Evolutionary conservation across 2,329 filamentous ascomycete species (phyloP), one percentile per base, ranked within the genome.

Genomic region (Calonectria naviculata): DNA sequence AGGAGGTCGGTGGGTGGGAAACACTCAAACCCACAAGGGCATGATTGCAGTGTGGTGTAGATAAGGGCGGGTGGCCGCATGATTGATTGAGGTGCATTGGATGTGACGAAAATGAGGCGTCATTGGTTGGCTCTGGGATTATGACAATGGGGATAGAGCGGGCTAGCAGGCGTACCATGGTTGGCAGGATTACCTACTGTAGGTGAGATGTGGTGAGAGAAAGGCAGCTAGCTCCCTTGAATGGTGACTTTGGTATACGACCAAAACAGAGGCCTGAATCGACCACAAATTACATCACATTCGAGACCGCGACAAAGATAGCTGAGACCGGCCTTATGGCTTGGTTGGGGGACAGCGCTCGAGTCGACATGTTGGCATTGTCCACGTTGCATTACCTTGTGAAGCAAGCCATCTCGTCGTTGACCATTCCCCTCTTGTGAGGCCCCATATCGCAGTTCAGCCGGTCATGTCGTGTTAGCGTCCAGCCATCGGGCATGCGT

Each of bases 1-100:
- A 81, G 41, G 87, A 86, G 42, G 83, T 89, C 80, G 85, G 86
- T 15, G 84, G 87, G 26, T 91, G 89, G 88, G 87, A 90, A 76
- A 87, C 88, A 5, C 76, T 91, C 76, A 88, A 88, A 78, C 89
- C 89, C 65, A 78, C 78, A 42, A 75, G 75, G 58, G 66, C 74
- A 67, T 76, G 68, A 70, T 46, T 24, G 29, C 19, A 31, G 24
- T 19, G 36, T 24, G 21, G 31, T 17, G 31, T 34, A 58, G 49
- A 47, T 58, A 42, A 42, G 54, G 36, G 34, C 38, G 26, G 66
- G 67, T 34, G 52, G 49, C 47, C 5, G 47, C 46, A 65, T 62
- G 44, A 47, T 36, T 62, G 44, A 47, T 36, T 52, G 63, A 44
- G 31, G 41, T 54, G 49, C 17, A 31, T 54, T 17, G 52, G 52